Evolutionary conservation across 1,139 yeast species (phyloP).

Genomic region (Saccharomyces pastorianus): DNA sequence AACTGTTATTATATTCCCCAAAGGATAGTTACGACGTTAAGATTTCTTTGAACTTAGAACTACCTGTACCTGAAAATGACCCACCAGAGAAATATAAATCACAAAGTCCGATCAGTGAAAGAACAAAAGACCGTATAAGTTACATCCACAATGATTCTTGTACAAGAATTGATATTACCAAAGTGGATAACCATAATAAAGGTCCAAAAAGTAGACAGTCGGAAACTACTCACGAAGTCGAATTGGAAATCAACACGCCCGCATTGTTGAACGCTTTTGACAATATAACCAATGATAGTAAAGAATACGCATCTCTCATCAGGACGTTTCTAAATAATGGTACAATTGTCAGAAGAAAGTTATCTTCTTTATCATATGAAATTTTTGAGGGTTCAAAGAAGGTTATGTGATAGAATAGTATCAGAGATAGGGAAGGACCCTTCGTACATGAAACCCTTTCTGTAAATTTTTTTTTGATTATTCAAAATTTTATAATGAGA

Average conservation of each 20-base stretch:
- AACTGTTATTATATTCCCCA: slow-evolving; percentile 65
- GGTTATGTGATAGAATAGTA: slow-evolving; percentile 4
- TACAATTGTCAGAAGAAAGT: slow-evolving; percentile 42
- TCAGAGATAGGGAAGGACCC: background rate
- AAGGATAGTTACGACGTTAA: slow-evolving; percentile 71
- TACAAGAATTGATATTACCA: slow-evolving; percentile 63
- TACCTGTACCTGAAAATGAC: slow-evolving; percentile 50
- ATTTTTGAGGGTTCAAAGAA: slow-evolving; percentile 33
- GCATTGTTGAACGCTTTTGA: slow-evolving; percentile 60
- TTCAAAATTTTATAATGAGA: background rate
- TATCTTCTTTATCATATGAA: slow-evolving; percentile 28
- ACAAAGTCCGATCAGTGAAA: slow-evolving; percentile 43
- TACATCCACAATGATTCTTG: slow-evolving; percentile 62
- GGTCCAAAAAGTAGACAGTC: slow-evolving; percentile 38
- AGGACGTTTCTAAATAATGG: slow-evolving; percentile 70
- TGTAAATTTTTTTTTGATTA: background rate
- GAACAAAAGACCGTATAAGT: slow-evolving; percentile 58
- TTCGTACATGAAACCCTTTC: background rate
- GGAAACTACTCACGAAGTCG: slow-evolving; percentile 46
- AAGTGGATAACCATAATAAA: slow-evolving; percentile 44
- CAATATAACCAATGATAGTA: slow-evolving; percentile 42
- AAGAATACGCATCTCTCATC: slow-evolving; percentile 60
- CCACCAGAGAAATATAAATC: slow-evolving; percentile 44
- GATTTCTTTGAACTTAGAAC: slow-evolving; percentile 66
- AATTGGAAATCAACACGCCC: slow-evolving; percentile 62